Evolutionary conservation across 495 filamentous ascomycete species (phyloP), one percentile per base, ranked within the genome.

Genomic region (Xylaria scruposa): DNA sequence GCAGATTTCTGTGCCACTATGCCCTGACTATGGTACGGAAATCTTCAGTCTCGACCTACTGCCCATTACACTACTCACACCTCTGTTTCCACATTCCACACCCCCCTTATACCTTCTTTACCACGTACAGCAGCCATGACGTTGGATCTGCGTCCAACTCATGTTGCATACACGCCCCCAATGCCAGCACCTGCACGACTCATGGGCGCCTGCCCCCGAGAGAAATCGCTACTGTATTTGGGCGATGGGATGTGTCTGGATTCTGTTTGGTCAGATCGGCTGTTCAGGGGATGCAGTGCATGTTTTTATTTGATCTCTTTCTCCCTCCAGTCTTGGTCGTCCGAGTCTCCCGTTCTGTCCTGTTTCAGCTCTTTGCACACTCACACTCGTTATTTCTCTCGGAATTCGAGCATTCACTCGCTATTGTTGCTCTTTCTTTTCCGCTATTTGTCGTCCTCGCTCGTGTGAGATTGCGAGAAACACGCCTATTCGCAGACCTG

Each of bases 361-460:
- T 33, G 67, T 60, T 68, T 58, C 68, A 70, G 12, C 47, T 56
- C 24, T 47, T n/a, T 47, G 46, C 68, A 59, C 68, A 46, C 38
- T 70, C 68, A 59, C 68, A 46, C 60, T 70, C 68, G 46, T 70
- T 70, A 21, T 26, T 64, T 12, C 47, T 38, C 24, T 46, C 33
- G 15, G n/a, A 44, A 36, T 19, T 54, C 9, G 9, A 70, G 77
- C 77, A 73, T 77, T 81, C 79, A 79, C 75, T 82, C 80, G 76
- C 80, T 84, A 75, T 77, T 78, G 73, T 73, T 80, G 77, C 74
- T 78, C 67, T 75, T 80, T 70, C 79, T 78, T 70, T 75, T 75
- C 65, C 75, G 76, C 74, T 80, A 77, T 70, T 80, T 75, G 69
- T 63, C 68, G 67, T 67, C 31, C 19, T 59, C 44, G 21, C 59